Evolutionary conservation across 2,329 filamentous ascomycete genomes (phyloP).

Genomic region (Claviceps monticola): DNA sequence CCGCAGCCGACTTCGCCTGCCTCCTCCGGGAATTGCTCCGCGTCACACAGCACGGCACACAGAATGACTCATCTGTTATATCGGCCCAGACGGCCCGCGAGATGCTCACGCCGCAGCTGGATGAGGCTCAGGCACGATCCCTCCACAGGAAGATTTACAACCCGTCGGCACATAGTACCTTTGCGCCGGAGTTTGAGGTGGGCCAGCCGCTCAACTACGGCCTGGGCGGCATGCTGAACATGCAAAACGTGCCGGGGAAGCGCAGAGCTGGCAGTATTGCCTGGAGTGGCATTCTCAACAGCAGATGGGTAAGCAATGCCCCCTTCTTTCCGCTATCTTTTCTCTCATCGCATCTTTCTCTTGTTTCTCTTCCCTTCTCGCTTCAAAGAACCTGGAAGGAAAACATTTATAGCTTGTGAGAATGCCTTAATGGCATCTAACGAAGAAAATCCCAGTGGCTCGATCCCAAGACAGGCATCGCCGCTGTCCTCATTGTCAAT

Average conservation of each 20-base stretch:
- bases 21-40: constrained; percentile 22
- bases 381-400: background rate
- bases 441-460: constrained; percentile 17
- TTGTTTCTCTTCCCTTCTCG: background rate
- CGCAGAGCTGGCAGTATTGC: constrained; percentile 27
- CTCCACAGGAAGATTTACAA: constrained; percentile 11
- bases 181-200: constrained; percentile 23
- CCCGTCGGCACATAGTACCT: constrained; percentile 11
- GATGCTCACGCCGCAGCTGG: constrained; percentile 29
- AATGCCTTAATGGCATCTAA: too few relatives aligned
- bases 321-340: background rate
- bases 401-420: background rate
- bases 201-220: constrained; percentile 22
- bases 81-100: constrained; percentile 15
- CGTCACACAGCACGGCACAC: constrained; percentile 17
- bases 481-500: constrained; percentile 24
- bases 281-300: constrained; percentile 29
- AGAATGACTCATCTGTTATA: constrained; percentile 12
- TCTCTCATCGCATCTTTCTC: background rate
- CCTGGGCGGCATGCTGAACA: constrained; percentile 25
- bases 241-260: constrained; percentile 25
- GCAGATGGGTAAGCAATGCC: constrained; percentile 25
- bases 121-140: constrained; percentile 13
- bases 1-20: constrained; percentile 24
- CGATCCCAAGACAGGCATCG: constrained; percentile 25